These are phyloP conservation scores for Aechmea fasciata DNA, from an alignment of 176 grass and related monocot genomes.

Conservation along the genomic window DNA sequence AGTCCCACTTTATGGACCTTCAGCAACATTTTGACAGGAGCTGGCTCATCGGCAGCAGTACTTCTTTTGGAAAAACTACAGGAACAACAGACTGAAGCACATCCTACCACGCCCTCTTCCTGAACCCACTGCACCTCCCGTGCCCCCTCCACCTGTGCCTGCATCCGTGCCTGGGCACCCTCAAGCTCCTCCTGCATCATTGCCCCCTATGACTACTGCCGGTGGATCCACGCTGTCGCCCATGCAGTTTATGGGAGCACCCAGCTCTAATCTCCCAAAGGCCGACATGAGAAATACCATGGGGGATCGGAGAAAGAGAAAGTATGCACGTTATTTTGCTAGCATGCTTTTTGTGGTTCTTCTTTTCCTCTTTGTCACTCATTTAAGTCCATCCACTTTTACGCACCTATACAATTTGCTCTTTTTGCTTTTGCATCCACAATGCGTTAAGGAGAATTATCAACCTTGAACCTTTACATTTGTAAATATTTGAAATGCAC, in stretches of 20 bases:
- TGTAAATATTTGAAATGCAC: background rate
- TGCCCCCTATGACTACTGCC: conserved; percentile 41
- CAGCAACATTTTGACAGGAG: conserved; percentile 51
- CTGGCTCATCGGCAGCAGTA: conserved; percentile 92
- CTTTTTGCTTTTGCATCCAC: background rate
- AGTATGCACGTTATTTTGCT: conserved; percentile 43
- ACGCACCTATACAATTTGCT: background rate
- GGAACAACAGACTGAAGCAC: conserved; percentile 96
- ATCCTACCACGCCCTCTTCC: conserved; percentile 84
- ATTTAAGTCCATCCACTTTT: conserved; percentile 10
- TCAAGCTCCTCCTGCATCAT: conserved; percentile 23
- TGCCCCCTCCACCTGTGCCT: conserved; percentile 27
- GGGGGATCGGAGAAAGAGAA: conserved; percentile 93
- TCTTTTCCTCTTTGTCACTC: conserved; percentile 5
- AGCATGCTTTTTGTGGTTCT: background rate
- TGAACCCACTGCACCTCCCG: conserved; percentile 38
- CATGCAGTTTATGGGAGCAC: conserved; percentile 80
- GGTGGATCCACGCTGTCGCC: conserved; percentile 51
- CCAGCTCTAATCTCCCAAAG: conserved; percentile 52
- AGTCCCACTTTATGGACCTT: conserved; percentile 11
- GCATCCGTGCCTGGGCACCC: conserved; percentile 18
- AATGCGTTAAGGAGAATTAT: background rate
- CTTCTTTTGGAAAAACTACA: conserved; percentile 99
- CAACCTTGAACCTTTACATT: background rate
- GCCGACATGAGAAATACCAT: conserved; percentile 68